Base-by-base conservation (phyloP, 1,139 yeast species). In the Suhomyces chickasaworum region DNA sequence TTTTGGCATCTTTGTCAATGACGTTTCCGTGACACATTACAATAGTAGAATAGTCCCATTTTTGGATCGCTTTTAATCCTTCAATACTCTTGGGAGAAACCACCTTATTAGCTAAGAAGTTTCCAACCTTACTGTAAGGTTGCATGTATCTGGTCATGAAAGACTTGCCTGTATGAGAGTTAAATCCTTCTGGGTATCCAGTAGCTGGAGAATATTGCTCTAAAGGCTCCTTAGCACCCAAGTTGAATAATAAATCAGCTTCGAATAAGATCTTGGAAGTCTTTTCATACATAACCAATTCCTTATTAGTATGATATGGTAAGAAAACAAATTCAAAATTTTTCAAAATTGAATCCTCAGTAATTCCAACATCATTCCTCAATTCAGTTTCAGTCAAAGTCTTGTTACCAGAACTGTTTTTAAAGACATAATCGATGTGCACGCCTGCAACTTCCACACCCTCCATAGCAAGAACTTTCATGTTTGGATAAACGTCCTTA, bases 381-480 rank as follows among this genome's bases (percentile, higher is more conserved):
- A 70, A 58, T 4, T 45, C 57, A 1, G 50, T 46, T 29, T 57
- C 55, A 39, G 57, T 61, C 37, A 68, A 49, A 8, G 69, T 43
- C 48, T 63, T 60, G 53, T 72, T 61, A 2, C 67, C 77, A 13
- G 54, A 31, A 2, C 52, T 49, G 8, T 55, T 50, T 2, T 62
- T 59, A 37, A 80, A 57, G 15, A 55, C 56, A 49, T 71, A 65
- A 48, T 73, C 80, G 29, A 77, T 60, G 9, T 42, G 35, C 31
- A 47, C 37, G 1, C 51, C 55, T 2, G 61, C 54, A 18, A 65
- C 51, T 2, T 65, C 66, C 9, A 67, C 59, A 21, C 59, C 57
- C 40, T 74, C 78, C 62, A 74, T 69, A 5, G 82, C 86, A 47
- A 83, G 69, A 23, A 82, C 63, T 54, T 76, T 75, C 54, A 66